Percentiles rank a stretch among this genome's conserved stretches.
phyloP scores from a whole-genome alignment of 306 rosid genomes.

The Pueraria montana region DNA sequence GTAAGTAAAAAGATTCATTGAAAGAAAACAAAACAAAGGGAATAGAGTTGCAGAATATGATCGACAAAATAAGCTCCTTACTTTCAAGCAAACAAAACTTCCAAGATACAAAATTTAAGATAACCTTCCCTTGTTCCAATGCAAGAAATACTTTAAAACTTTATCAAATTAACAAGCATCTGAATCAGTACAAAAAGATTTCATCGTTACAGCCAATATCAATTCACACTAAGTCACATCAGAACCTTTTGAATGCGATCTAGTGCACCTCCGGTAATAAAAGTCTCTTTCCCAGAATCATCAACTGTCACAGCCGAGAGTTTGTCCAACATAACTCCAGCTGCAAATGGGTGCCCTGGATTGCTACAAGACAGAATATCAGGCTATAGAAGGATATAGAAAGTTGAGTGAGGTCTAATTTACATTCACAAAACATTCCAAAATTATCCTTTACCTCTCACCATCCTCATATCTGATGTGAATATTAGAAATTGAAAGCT shows the following conservation, averaged over 20 bases:
- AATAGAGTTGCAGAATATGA: conserved; percentile 2
- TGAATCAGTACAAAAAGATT: conserved; percentile 19
- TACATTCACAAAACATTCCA: conserved; percentile 19
- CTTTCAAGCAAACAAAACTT: conserved; percentile 19
- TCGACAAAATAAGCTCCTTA: conserved; percentile 33
- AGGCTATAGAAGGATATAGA: conserved; percentile 44
- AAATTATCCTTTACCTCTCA: conserved; percentile 73
- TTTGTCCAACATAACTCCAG: conserved; percentile 90
- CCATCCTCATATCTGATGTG: conserved; percentile 96
- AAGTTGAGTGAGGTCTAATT: not conserved
- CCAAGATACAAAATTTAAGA: conserved; percentile 36
- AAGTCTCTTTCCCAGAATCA: conserved; percentile 86
- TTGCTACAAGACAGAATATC: conserved; percentile 74
- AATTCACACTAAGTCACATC: conserved; percentile 24
- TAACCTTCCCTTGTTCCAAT: not conserved
- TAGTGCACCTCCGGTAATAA: conserved; percentile 86
- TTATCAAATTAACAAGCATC: conserved; percentile 40
- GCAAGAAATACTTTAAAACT: conserved; percentile 24
- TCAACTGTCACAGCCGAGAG: conserved; percentile 93
- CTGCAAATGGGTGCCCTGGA: conserved; percentile 95
- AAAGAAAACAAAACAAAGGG: conserved; percentile 22
- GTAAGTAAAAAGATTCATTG: conserved; percentile 41
- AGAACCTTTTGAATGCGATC: conserved; percentile 87
- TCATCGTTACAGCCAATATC: conserved; percentile 38
- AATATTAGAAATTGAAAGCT: conserved; percentile 91